These are phyloP conservation scores for Phascolomyces articulosus DNA, from an alignment of 371 early-diverging fungal species.

Conservation along the genomic window DNA sequence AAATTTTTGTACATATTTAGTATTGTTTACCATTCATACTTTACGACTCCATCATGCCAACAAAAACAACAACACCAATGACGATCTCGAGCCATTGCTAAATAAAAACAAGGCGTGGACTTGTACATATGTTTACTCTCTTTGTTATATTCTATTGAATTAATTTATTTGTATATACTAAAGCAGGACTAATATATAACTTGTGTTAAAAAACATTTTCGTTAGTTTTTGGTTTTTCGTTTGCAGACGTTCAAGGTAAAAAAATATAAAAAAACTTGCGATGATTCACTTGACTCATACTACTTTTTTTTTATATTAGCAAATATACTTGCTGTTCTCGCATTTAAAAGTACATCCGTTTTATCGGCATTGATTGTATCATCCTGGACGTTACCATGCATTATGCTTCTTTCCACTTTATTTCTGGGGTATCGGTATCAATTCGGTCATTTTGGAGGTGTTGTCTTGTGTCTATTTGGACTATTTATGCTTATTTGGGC, in stretches of 20 bases:
- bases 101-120: no score
- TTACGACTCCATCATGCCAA: not conserved
- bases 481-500: conserved; percentile 39
- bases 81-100: not conserved
- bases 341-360: conserved; percentile 48
- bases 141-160: not conserved
- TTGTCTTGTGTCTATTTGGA: conserved; percentile 33
- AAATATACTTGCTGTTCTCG: conserved; percentile 45
- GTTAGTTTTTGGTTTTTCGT: conserved; percentile 44
- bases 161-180: not conserved
- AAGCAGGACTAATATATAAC: no score
- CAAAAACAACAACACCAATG: not conserved
- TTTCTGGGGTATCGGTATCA: conserved; percentile 33
- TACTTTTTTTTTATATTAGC: conserved; percentile 19
- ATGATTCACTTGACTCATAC: no score
- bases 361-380: conserved; percentile 41
- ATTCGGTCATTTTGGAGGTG: conserved; percentile 29
- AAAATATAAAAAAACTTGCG: not conserved
- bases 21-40: conserved; percentile 30
- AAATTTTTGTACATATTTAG: conserved; percentile 35
- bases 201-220: no score
- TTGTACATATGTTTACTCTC: not conserved
- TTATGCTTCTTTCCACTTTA: conserved; percentile 39
- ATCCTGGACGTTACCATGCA: conserved; percentile 50
- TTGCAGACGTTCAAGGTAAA: conserved; percentile 48